phyloP scores from a whole-genome alignment of 2,329 filamentous ascomycete genomes.

The Colletotrichum sp. region DNA sequence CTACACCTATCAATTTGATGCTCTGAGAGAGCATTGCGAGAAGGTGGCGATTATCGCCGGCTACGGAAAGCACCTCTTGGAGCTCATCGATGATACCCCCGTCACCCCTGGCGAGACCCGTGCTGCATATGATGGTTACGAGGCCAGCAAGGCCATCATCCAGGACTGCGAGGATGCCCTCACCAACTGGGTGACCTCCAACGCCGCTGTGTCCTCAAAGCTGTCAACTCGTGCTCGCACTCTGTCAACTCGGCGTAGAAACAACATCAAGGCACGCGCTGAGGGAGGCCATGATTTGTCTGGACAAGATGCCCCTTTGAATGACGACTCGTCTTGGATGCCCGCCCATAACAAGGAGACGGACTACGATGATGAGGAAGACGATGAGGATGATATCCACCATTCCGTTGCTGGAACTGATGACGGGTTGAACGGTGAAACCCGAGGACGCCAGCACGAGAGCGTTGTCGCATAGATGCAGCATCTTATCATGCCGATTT shows the following conservation, averaged over 20 bases:
- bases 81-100: constrained; percentile 94
- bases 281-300: constrained; percentile 80
- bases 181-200: constrained; percentile 94
- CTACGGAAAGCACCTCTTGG: constrained; percentile 97
- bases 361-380: constrained; percentile 66
- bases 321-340: constrained; percentile 85
- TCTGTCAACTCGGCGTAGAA: constrained; percentile 82
- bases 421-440: constrained; percentile 59
- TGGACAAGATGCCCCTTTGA: constrained; percentile 78
- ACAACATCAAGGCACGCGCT: constrained; percentile 68
- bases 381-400: constrained; percentile 63
- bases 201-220: constrained; percentile 86
- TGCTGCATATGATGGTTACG: constrained; percentile 95
- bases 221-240: constrained; percentile 88
- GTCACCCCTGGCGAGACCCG: constrained; percentile 97
- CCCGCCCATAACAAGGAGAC: constrained; percentile 69
- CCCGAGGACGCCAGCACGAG: constrained; percentile 60
- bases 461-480: constrained; percentile 47
- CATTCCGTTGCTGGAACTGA: constrained; percentile 58
- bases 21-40: constrained; percentile 95
- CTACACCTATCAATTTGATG: constrained; percentile 98
- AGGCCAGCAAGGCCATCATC: constrained; percentile 98
- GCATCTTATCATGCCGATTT: neutral
- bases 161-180: constrained; percentile 98
- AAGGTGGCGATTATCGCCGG: constrained; percentile 98